phyloP scores from a whole-genome alignment of 805 yeast genomes.

The Yarrowia divulgata region DNA sequence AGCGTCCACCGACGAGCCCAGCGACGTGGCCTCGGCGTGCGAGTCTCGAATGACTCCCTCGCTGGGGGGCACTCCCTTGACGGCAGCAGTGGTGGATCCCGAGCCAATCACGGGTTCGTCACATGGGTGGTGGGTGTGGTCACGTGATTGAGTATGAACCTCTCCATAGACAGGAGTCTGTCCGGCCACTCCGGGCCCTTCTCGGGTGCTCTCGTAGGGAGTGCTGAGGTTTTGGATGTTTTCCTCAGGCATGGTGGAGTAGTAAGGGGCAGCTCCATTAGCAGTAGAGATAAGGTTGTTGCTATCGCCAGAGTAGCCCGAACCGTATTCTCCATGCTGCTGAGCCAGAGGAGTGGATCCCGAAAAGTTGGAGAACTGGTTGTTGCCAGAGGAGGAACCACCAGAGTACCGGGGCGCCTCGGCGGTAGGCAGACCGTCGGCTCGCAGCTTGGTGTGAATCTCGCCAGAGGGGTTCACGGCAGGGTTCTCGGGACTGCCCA shows the following conservation, averaged over 20 bases:
- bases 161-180: constrained; percentile 1
- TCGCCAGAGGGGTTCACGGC: constrained; percentile 1
- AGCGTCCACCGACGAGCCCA: constrained; percentile 31
- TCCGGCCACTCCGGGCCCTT: constrained; percentile 12
- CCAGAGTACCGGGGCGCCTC: background rate
- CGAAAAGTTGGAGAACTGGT: background rate
- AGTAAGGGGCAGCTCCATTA: too few species aligned
- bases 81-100: constrained; percentile 7
- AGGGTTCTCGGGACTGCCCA: constrained; percentile 7
- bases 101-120: constrained; percentile 5
- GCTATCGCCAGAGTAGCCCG: background rate
- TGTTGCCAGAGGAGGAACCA: too few species aligned
- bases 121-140: too few species aligned
- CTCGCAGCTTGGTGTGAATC: constrained; percentile 11
- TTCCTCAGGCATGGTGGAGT: background rate
- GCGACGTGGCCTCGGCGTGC: background rate
- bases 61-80: constrained; percentile 20
- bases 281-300: constrained; percentile 2
- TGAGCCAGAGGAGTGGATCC: background rate
- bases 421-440: constrained; percentile 10
- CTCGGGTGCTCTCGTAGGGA: constrained; percentile 1
- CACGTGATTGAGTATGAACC: background rate
- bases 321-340: background rate
- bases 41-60: background rate
- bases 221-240: background rate